phyloP scores from a whole-genome alignment of 495 filamentous ascomycete genomes.

The Tricharina praecox region DNA sequence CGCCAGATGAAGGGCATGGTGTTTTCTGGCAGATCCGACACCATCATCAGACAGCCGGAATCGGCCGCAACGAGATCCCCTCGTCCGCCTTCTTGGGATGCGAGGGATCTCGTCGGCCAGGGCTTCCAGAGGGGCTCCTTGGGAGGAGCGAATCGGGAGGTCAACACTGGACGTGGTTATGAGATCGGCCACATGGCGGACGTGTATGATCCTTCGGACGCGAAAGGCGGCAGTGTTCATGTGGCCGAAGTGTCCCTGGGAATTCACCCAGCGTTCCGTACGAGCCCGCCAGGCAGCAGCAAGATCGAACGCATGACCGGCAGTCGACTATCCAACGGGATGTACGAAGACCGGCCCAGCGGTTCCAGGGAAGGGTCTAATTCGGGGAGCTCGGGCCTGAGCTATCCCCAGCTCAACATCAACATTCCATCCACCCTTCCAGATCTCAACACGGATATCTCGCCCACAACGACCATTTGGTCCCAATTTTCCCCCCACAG shows the following conservation, averaged over 20 bases:
- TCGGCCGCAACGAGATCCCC: not conserved
- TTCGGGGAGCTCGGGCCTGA: slow-evolving; percentile 1
- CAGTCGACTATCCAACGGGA: slow-evolving; percentile 18
- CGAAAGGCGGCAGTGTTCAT: not conserved
- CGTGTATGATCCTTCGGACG: too few species aligned
- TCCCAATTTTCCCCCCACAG: too few species aligned
- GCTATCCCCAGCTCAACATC: slow-evolving; percentile 3
- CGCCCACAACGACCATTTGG: slow-evolving; percentile 18
- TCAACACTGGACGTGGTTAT: slow-evolving; percentile 7
- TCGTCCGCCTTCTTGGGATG: slow-evolving; percentile 1
- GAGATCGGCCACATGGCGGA: not conserved
- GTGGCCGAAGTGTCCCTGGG: not conserved
- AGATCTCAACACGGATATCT: slow-evolving; percentile 8
- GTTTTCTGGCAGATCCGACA: not conserved
- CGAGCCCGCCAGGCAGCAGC: slow-evolving; percentile 5
- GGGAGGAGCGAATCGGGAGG: not conserved
- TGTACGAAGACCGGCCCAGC: slow-evolving; percentile 13
- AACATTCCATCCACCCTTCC: not conserved
- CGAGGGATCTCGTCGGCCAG: slow-evolving; percentile 5
- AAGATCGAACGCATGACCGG: slow-evolving; percentile 25
- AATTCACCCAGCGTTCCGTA: not conserved
- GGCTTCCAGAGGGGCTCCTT: slow-evolving; percentile 7
- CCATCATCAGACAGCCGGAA: not conserved
- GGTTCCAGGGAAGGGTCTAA: slow-evolving; percentile 10
- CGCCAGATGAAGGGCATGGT: not conserved